A percentile compares a stretch with the other conserved stretches of the same genome.
phyloP scores from a whole-genome alignment of 2,329 filamentous ascomycete genomes.

The Colletotrichum liriopes region DNA sequence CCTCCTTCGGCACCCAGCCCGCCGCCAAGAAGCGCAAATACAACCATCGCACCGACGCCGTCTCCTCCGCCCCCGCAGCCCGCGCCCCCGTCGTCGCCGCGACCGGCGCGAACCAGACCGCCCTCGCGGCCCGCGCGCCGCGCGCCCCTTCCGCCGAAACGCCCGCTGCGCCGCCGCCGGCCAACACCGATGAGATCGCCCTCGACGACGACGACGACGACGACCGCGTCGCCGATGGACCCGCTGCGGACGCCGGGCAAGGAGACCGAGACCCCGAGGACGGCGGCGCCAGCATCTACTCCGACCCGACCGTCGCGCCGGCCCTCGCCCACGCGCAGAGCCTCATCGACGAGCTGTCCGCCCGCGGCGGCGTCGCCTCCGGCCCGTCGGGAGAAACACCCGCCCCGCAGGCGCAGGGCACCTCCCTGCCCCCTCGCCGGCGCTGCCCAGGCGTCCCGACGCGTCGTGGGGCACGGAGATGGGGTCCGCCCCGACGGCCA shows the following conservation, averaged over 20 bases:
- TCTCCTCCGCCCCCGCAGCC: conserved; percentile 55
- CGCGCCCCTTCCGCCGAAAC: conserved; percentile 37
- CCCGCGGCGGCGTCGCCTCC: neutral
- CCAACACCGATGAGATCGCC: conserved; percentile 63
- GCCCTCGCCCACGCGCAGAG: conserved; percentile 41
- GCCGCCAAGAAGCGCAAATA: conserved; percentile 77
- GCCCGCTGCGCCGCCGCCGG: neutral
- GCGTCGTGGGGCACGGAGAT: conserved; percentile 36
- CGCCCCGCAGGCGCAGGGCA: conserved; percentile 15
- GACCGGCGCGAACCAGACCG: conserved; percentile 54
- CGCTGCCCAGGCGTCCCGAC: conserved; percentile 37
- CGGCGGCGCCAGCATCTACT: conserved; percentile 25
- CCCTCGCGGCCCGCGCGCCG: conserved; percentile 53
- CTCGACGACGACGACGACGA: conserved; percentile 56
- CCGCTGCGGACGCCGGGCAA: conserved; percentile 47
- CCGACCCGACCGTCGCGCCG: conserved; percentile 31
- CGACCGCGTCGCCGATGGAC: conserved; percentile 54
- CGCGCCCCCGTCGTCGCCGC: conserved; percentile 48
- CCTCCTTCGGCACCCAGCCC: conserved; percentile 75
- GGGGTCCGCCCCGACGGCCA: conserved; percentile 22
- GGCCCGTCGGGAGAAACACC: neutral
- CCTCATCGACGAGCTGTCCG: conserved; percentile 39
- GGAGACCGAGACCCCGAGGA: conserved; percentile 23
- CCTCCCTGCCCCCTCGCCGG: conserved; percentile 8
- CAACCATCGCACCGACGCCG: conserved; percentile 69